Conservation (phyloP, 495 filamentous ascomycete genomes). For the Jackrogersella minutella region DNA sequence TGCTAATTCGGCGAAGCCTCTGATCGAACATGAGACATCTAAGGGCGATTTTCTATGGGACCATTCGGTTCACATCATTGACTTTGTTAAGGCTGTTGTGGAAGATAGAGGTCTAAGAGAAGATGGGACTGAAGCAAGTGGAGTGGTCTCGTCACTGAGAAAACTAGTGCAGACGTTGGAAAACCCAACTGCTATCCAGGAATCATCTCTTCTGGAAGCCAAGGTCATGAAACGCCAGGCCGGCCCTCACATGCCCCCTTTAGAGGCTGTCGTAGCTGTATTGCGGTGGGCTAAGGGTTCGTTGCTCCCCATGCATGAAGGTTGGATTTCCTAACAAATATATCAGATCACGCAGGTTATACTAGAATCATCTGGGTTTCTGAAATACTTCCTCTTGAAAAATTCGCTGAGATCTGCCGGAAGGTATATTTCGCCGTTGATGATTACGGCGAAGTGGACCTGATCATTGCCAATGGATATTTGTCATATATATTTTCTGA, state of each 20-base stretch:
- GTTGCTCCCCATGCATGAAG: not conserved
- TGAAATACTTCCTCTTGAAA: slow-evolving; percentile 6
- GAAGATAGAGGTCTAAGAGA: slow-evolving; percentile 1
- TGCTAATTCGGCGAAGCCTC: not conserved
- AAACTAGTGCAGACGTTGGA: not conserved
- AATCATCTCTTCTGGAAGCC: not conserved
- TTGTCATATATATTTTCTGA: slow-evolving; percentile 6
- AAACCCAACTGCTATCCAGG: not conserved
- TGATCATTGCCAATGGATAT: slow-evolving; percentile 10
- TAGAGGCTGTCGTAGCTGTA: slow-evolving; percentile 8
- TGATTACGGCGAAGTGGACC: slow-evolving; percentile 2
- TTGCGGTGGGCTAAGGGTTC: slow-evolving; percentile 7
- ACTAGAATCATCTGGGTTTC: not conserved
- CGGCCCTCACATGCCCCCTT: not conserved
- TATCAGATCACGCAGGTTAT: not conserved
- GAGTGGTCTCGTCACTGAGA: slow-evolving; percentile 1
- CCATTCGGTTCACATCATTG: slow-evolving; percentile 3
- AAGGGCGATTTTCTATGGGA: not conserved
- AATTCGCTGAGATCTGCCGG: slow-evolving; percentile 9
- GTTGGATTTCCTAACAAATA: not conserved
- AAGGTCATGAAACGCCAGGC: not conserved
- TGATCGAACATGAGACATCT: not conserved
- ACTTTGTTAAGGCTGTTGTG: slow-evolving; percentile 10
- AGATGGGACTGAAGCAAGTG: not conserved
- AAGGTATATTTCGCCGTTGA: slow-evolving; percentile 9